Conservation (phyloP, 2,329 filamentous ascomycete genomes). For the Colletotrichum sp. region DNA sequence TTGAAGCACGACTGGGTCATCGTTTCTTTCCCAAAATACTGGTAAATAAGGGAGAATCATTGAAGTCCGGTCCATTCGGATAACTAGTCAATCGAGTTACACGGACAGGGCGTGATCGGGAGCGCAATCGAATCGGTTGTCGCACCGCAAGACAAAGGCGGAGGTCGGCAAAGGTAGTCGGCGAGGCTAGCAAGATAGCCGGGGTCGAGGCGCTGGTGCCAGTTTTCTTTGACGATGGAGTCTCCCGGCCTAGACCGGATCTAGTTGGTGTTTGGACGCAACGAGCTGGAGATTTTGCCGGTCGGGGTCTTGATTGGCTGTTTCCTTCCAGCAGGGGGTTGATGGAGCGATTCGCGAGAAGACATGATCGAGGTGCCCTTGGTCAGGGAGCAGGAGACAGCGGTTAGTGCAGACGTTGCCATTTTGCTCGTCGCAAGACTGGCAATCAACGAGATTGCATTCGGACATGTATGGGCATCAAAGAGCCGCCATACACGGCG, state of each 20-base stretch:
- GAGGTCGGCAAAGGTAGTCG: neutral
- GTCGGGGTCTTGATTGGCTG: neutral
- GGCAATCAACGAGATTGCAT: neutral
- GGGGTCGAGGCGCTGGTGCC: neutral
- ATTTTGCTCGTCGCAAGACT: neutral
- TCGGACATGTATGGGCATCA: neutral
- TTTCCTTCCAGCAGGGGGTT: neutral
- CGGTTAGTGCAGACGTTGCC: neutral
- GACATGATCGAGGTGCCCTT: conserved; percentile 1
- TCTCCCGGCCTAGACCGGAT: neutral
- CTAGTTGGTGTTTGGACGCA: neutral
- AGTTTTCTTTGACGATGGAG: neutral
- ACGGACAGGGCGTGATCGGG: neutral
- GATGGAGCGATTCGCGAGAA: neutral
- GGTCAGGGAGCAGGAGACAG: neutral
- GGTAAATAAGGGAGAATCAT: neutral
- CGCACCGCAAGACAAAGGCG: neutral
- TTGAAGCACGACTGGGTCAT: neutral
- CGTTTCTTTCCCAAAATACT: neutral
- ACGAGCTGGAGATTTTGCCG: neutral
- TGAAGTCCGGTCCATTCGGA: neutral
- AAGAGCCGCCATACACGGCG: neutral
- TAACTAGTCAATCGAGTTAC: neutral
- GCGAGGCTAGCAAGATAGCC: neutral
- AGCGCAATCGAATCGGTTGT: neutral